Conservation (phyloP, 257 asterid species). For the Petunia axillaris region DNA sequence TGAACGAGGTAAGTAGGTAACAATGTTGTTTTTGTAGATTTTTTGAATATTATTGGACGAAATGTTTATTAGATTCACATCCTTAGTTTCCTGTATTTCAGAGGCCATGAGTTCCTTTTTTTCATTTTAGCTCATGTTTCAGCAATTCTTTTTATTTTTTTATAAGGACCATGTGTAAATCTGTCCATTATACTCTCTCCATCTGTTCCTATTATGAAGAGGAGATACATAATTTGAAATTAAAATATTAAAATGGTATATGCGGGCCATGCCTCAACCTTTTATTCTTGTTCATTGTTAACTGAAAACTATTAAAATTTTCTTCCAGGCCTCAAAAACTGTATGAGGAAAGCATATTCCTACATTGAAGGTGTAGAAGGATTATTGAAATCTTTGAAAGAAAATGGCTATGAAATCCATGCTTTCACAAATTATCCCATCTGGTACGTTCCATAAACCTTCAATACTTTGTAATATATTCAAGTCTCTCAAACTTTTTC, state of each 20-base stretch:
- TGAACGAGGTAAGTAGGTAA: neutral
- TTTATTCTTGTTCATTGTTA: neutral
- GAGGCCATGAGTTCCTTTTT: neutral
- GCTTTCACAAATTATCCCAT: slow-evolving; percentile 89
- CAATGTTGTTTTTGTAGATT: neutral
- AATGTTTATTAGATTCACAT: too few species aligned
- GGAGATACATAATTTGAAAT: neutral
- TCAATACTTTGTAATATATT: neutral
- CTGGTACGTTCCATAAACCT: slow-evolving; percentile 53
- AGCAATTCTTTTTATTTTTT: too few species aligned
- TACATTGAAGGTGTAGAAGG: slow-evolving; percentile 82
- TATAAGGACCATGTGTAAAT: neutral
- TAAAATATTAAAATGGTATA: neutral
- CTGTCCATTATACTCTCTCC: neutral
- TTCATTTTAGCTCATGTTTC: too few species aligned
- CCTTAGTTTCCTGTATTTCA: neutral
- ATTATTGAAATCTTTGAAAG: slow-evolving; percentile 66
- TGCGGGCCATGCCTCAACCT: neutral
- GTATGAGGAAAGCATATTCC: slow-evolving; percentile 75
- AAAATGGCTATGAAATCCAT: slow-evolving; percentile 84
- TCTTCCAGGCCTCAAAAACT: slow-evolving; percentile 74
- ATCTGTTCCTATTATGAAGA: neutral
- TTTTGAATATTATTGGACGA: neutral
- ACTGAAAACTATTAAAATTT: slow-evolving; percentile 26
- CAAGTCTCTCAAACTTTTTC: slow-evolving; percentile 16